Base-by-base conservation (phyloP, 768 basidiomycete species). In the Gymnopilus dilepis region DNA sequence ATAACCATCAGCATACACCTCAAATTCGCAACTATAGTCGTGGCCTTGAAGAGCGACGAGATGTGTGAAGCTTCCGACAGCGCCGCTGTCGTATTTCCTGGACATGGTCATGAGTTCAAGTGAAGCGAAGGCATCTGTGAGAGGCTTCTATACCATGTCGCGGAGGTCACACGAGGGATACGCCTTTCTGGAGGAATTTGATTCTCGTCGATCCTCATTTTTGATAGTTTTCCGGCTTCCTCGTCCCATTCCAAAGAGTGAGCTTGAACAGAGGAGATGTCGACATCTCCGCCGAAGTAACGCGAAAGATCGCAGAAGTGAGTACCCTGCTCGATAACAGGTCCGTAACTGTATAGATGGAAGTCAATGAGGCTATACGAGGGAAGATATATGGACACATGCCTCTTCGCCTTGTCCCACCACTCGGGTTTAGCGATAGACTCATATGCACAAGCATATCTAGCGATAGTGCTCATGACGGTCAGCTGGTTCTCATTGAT, bases 231-330 rank as follows among this genome's bases (percentile, higher is more conserved):
- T 33, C 97, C 97, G 9, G 97, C 91, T 65, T 87, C 85, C 75
- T 98, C 96, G 72, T 94, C 81, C 91, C 91, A 95, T 72, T 97
- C 96, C 31, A 98, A 83, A 8, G 95, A 94, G 71, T 95, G 93
- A 15, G 96, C 97, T 38, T 73, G 78, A 40, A 94, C 91, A 33
- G 84, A 85, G 54, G 86, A 78, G 62, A 96, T 87, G 70, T 97
- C 93, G 60, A 97, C 94, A 66, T 97, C 93, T 15, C 97, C 97
- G 54, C 96, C 97, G 71, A 99, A 98, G 81, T 97, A 97, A 66
- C 97, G 90, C 40, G 95, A 97, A 43, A 97, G 84, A 78, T 98
- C 95, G 69, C 94, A 95, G 79, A 98, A 97, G 79, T 99, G 97
- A 13, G 97, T 99, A 48, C 94, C 96, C 78, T 95, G 92, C 74